A percentile compares a stretch with the other conserved stretches of the same genome.
Evolutionary conservation across 495 filamentous ascomycete genomes (phyloP).

Genomic region (Hypoxylon lienhwacheense): DNA sequence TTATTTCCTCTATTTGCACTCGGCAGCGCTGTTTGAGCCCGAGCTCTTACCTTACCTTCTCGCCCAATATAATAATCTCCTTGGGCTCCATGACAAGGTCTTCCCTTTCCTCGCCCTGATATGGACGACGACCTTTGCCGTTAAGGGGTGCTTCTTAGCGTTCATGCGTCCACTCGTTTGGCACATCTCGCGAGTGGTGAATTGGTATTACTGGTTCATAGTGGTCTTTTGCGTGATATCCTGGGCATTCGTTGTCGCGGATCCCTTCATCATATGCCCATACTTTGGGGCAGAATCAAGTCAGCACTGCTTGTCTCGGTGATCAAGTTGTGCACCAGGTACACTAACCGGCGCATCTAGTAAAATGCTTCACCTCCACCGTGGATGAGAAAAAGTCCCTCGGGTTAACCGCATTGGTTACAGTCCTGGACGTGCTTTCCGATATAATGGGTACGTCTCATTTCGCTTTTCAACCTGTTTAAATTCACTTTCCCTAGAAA

Average conservation of each 20-base stretch:
- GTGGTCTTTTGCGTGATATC: conserved; percentile 14
- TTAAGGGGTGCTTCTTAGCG: conserved; percentile 27
- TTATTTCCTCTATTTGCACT: conserved; percentile 17
- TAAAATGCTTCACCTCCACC: conserved; percentile 8
- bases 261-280: conserved; percentile 24
- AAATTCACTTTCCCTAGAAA: neutral
- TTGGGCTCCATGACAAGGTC: conserved; percentile 11
- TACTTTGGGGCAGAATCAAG: conserved; percentile 17
- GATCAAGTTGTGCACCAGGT: neutral
- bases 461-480: neutral
- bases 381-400: conserved; percentile 6
- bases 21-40: conserved; percentile 15
- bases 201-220: conserved; percentile 26
- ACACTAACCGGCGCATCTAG: conserved; percentile 5
- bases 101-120: conserved; percentile 14
- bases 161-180: conserved; percentile 25
- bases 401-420: conserved; percentile 6
- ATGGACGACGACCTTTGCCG: conserved; percentile 24
- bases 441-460: conserved; percentile 17
- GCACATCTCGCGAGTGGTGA: conserved; percentile 10
- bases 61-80: conserved; percentile 2
- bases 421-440: conserved; percentile 15
- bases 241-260: conserved; percentile 14
- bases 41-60: conserved; percentile 4
- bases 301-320: conserved; percentile 2